phyloP scores from a whole-genome alignment of 305 asterid species.

The Fraxinus nigra region DNA sequence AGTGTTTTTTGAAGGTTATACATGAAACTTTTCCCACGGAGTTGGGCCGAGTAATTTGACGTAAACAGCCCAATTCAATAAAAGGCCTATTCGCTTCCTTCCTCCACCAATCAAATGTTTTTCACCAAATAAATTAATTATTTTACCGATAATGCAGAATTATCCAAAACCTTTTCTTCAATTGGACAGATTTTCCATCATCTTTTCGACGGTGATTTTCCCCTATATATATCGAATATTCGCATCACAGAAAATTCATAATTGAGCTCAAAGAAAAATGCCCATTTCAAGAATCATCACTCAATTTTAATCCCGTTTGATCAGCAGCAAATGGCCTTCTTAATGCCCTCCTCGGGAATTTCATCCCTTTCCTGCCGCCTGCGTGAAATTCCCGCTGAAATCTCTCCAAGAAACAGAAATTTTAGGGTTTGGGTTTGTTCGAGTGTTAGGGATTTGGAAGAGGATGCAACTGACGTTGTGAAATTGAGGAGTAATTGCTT shows the following conservation, averaged over 20 bases:
- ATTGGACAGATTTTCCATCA: conserved; percentile 16
- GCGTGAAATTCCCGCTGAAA: conserved; percentile 24
- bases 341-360: conserved; percentile 52
- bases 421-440: conserved; percentile 40
- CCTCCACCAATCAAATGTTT: conserved; percentile 22
- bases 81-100: background rate
- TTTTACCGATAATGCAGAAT: conserved; percentile 13
- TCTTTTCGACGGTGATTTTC: conserved; percentile 19
- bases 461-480: conserved; percentile 36
- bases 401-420: conserved; percentile 28
- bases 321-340: conserved; percentile 38
- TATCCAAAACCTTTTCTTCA: conserved; percentile 52
- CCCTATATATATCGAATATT: conserved; percentile 37
- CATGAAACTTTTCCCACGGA: background rate
- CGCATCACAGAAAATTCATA: conserved; percentile 32
- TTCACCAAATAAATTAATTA: background rate
- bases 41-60: background rate
- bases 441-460: conserved; percentile 58
- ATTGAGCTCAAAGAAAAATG: conserved; percentile 10
- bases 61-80: background rate
- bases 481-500: conserved; percentile 34
- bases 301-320: conserved; percentile 6
- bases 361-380: conserved; percentile 35
- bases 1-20: background rate
- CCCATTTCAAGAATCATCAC: conserved; percentile 3